These are phyloP conservation scores for Phytophthora megakarya DNA, from an alignment of 352 stramenopile genomes.

Conservation along the genomic window DNA sequence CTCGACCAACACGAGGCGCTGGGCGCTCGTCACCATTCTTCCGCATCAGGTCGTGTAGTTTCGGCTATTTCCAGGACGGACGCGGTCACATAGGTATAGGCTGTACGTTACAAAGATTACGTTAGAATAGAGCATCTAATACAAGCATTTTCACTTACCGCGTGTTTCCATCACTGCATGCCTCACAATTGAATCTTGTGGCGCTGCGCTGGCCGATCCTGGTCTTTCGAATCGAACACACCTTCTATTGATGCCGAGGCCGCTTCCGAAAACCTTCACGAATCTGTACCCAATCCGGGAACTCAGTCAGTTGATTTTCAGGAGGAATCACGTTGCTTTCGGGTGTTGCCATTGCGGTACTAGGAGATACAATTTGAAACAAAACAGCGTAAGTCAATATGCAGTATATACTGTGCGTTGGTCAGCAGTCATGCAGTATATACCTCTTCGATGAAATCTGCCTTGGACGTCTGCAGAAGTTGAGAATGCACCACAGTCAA, in stretches of 20 bases:
- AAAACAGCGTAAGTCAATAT: background rate
- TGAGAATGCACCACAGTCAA: too few species aligned
- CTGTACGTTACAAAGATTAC: too few species aligned
- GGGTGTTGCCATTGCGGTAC: background rate
- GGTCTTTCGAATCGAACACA: slow-evolving; percentile 5
- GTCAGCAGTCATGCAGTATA: background rate
- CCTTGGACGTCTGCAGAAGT: too few species aligned
- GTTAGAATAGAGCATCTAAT: too few species aligned
- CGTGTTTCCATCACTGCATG: slow-evolving; percentile 7
- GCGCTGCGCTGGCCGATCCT: slow-evolving; percentile 8
- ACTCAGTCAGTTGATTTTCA: background rate
- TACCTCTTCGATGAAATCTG: background rate
- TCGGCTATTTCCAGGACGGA: too few species aligned
- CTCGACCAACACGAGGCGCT: too few species aligned
- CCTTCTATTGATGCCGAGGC: slow-evolving; percentile 16
- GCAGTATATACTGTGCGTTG: background rate
- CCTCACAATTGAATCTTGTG: slow-evolving; percentile 5
- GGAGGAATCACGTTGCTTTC: background rate
- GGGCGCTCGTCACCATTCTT: background rate
- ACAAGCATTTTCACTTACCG: background rate
- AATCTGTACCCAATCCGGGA: slow-evolving; percentile 3
- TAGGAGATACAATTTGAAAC: background rate
- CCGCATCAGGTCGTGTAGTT: background rate
- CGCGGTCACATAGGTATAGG: too few species aligned
- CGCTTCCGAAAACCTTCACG: slow-evolving; percentile 1